A percentile compares a stretch with the other conserved stretches of the same genome.
phyloP scores from a whole-genome alignment of 2,329 filamentous ascomycete species.

The Diplocarpon rosae region DNA sequence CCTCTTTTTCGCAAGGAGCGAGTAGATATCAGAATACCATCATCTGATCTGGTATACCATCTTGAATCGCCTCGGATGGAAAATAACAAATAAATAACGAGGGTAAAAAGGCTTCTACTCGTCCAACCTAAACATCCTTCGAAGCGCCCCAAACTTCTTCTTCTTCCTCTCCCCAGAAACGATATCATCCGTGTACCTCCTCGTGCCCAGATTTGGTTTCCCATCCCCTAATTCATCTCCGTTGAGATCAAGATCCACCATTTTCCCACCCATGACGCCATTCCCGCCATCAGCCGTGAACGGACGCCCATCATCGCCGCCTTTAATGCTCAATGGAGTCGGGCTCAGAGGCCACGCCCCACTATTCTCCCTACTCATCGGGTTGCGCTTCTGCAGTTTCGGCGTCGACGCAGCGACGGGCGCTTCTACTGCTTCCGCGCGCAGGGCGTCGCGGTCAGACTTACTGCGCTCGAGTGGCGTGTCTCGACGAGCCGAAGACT shows the following conservation, averaged over 20 bases:
- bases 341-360: constrained; percentile 40
- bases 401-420: constrained; percentile 3
- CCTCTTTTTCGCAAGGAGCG: no score
- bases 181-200: constrained; percentile 18
- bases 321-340: constrained; percentile 24
- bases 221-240: constrained; percentile 1
- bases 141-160: constrained; percentile 59
- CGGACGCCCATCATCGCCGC: constrained; percentile 26
- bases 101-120: constrained; percentile 29
- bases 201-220: constrained; percentile 15
- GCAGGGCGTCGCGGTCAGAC: constrained; percentile 37
- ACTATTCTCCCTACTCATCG: constrained; percentile 27
- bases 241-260: constrained; percentile 4
- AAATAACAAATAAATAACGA: neutral
- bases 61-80: neutral
- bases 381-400: constrained; percentile 24
- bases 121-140: constrained; percentile 52
- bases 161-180: constrained; percentile 32
- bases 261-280: constrained; percentile 4
- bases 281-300: constrained; percentile 17
- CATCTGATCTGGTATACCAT: no score
- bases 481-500: constrained; percentile 51
- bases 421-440: constrained; percentile 13
- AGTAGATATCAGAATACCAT: no score
- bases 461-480: constrained; percentile 48